Conservation (phyloP, 805 yeast genomes). For the Monosporozyma aquatica region DNA sequence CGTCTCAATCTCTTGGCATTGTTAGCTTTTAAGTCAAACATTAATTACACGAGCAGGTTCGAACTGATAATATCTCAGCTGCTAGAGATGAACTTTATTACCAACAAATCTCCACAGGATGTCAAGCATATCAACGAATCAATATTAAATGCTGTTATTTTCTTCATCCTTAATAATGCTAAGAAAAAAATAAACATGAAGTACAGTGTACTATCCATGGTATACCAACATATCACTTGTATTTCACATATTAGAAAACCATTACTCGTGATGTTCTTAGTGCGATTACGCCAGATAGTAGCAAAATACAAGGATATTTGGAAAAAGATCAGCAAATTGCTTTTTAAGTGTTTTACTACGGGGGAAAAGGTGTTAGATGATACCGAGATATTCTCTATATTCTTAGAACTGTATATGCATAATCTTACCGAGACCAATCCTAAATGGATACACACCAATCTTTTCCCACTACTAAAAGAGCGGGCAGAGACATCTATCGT, state of each 20-base stretch:
- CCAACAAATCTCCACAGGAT: background rate
- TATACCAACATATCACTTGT: background rate
- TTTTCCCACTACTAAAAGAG: constrained; percentile 17
- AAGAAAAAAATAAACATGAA: constrained; percentile 11
- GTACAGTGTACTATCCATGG: constrained; percentile 7
- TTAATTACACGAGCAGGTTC: constrained; percentile 19
- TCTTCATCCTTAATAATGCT: constrained; percentile 7
- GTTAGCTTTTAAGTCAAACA: constrained; percentile 14
- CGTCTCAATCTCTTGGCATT: constrained; percentile 22
- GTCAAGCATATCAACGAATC: constrained; percentile 4
- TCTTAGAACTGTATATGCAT: constrained; percentile 8
- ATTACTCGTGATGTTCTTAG: background rate
- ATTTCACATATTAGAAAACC: background rate
- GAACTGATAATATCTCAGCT: constrained; percentile 18
- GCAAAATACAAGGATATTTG: background rate
- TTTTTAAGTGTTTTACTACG: background rate
- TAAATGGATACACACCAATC: constrained; percentile 18
- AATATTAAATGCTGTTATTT: constrained; percentile 9
- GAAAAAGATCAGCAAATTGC: background rate
- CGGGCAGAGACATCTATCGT: constrained; percentile 9
- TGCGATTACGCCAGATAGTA: background rate
- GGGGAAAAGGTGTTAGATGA: background rate
- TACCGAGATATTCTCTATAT: background rate
- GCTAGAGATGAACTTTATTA: constrained; percentile 4
- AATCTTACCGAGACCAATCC: constrained; percentile 6